Conservation (phyloP, 164 flowering plant genomes). For the Kingdonia uniflora region DNA sequence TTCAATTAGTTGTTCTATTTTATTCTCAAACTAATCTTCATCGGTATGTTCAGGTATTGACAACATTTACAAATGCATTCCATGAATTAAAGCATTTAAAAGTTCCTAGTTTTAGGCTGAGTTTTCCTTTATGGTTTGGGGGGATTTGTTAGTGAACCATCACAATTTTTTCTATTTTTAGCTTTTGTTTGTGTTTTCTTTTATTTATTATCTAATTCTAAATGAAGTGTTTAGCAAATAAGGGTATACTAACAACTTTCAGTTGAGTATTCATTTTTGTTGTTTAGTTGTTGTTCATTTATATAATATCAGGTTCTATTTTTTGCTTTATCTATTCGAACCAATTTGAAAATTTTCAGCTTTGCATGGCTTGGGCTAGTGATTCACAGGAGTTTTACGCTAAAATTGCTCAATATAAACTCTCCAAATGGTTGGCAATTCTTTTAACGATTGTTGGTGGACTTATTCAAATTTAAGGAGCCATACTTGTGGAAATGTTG, state of each 20-base stretch:
- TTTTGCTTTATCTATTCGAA: neutral
- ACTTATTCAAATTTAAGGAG: constrained; percentile 87
- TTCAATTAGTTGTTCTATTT: neutral
- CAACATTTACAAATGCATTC: constrained; percentile 76
- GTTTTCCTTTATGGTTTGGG: too few relatives aligned
- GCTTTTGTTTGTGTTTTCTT: too few relatives aligned
- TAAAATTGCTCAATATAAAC: constrained; percentile 69
- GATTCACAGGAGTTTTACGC: constrained; percentile 94
- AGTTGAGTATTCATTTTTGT: too few relatives aligned
- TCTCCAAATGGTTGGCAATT: constrained; percentile 86
- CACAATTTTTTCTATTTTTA: too few relatives aligned
- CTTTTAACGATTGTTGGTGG: constrained; percentile 81
- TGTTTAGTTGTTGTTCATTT: too few relatives aligned
- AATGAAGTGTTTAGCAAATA: too few relatives aligned
- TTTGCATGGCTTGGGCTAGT: constrained; percentile 98
- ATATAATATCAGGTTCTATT: neutral
- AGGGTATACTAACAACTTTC: too few relatives aligned
- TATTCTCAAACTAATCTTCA: neutral
- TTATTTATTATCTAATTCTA: too few relatives aligned
- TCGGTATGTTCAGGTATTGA: constrained; percentile 40
- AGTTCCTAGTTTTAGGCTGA: constrained; percentile 71
- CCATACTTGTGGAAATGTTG: constrained; percentile 90
- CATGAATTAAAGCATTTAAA: constrained; percentile 80
- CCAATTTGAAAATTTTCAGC: constrained; percentile 36
- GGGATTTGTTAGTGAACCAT: too few relatives aligned